These are phyloP conservation scores for Prunus fruticosa DNA, from an alignment of 306 rosid genomes.

Conservation along the genomic window DNA sequence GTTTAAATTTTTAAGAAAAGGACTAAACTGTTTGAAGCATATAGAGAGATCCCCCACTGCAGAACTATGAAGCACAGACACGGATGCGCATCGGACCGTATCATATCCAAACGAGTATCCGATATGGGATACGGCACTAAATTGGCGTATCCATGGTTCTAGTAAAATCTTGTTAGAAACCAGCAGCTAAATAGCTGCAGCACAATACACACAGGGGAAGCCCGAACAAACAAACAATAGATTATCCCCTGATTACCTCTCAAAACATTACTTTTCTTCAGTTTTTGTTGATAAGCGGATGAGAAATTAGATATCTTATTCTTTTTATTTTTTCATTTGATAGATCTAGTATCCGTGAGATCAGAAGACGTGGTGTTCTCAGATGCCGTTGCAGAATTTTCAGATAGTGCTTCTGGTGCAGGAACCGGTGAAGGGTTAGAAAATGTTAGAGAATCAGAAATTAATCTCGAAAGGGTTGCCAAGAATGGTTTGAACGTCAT, in stretches of 20 bases:
- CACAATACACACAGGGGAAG: neutral
- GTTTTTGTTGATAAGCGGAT: neutral
- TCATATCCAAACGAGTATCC: no score
- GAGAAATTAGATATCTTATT: neutral
- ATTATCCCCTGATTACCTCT: neutral
- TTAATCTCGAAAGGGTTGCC: slow-evolving; percentile 25
- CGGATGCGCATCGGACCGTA: no score
- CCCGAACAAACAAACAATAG: neutral
- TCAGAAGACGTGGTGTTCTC: slow-evolving; percentile 63
- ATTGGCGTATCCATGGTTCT: no score
- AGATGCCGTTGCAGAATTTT: slow-evolving; percentile 74
- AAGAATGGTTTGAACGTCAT: slow-evolving; percentile 27
- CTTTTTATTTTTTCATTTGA: neutral
- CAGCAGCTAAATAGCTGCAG: neutral
- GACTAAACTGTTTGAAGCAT: neutral
- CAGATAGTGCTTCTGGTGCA: slow-evolving; percentile 31
- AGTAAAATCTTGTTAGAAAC: neutral
- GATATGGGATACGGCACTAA: no score
- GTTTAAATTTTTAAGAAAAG: neutral
- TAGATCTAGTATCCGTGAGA: slow-evolving; percentile 17
- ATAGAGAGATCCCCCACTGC: neutral
- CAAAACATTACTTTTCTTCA: neutral
- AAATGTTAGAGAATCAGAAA: slow-evolving; percentile 28
- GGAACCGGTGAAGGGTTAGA: slow-evolving; percentile 14
- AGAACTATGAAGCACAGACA: neutral